Evolutionary conservation across 2,329 filamentous ascomycete genomes (phyloP).

Genomic region (Paradendryphiella salina): DNA sequence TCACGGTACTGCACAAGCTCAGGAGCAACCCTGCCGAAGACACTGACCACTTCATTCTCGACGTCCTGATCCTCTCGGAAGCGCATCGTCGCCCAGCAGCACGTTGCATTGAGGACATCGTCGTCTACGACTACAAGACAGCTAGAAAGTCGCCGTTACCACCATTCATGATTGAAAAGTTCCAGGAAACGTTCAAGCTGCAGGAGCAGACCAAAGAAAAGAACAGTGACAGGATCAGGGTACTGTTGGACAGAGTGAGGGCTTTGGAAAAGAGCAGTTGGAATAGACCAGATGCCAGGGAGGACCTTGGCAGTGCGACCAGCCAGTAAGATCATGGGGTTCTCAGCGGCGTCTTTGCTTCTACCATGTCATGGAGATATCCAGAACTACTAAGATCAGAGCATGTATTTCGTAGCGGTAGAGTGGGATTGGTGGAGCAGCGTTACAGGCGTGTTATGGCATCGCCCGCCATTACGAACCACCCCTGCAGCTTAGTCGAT

Average conservation of each 20-base stretch:
- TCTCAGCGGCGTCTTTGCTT: neutral
- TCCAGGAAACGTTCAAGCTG: constrained; percentile 61
- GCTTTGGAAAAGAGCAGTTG: constrained; percentile 73
- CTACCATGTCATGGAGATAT: no score
- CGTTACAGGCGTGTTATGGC: neutral
- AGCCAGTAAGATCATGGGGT: constrained; percentile 3
- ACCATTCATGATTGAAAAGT: constrained; percentile 64
- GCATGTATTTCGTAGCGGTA: neutral
- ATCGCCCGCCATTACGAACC: neutral
- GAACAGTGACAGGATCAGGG: constrained; percentile 58
- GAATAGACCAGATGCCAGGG: constrained; percentile 71
- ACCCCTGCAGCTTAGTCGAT: neutral
- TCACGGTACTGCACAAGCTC: constrained; percentile 84
- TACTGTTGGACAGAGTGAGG: constrained; percentile 54
- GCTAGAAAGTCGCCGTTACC: constrained; percentile 61
- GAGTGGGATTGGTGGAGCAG: neutral
- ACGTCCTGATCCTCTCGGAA: constrained; percentile 74
- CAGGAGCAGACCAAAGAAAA: constrained; percentile 63
- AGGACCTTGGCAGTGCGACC: constrained; percentile 59
- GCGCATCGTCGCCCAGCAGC: constrained; percentile 72
- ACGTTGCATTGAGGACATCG: constrained; percentile 74
- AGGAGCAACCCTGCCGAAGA: constrained; percentile 54
- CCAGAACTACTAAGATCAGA: no score
- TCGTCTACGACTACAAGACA: constrained; percentile 72
- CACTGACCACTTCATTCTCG: constrained; percentile 61